Base-by-base conservation (phyloP, 441 rosid genomes). In the Euphorbia celastroides region DNA sequence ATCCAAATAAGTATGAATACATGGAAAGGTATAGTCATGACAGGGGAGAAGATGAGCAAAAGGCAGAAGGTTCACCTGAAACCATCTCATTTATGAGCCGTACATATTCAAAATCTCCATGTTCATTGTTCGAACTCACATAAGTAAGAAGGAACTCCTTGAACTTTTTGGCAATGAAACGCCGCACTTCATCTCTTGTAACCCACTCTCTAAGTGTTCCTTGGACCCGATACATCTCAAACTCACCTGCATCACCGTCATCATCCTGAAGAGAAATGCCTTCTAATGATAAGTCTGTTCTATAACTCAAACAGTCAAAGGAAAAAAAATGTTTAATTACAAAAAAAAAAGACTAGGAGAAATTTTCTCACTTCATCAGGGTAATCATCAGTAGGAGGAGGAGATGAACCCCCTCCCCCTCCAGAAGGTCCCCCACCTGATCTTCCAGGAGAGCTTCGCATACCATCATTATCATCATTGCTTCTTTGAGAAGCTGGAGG, bases 171-270 rank as follows among this genome's bases (percentile, higher is more conserved):
- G 89, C 93, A 60, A 94, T 90, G 63, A 94, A 94, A 36, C 98
- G 94, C 0, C 94, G 89, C 32, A 92, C 96, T 87, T 94, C 99
- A 67, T 89, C 97, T 75, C 98, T 84, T 26, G 93, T 90, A 70
- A 94, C 99, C 99, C 99, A 94, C 77, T 94, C 97, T 70, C 99
- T 83, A 59, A 94, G 60, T 5, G 92, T 88, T 74, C 98, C 98
- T 70, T 92, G 98, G 41, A 94, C 94, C 0, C 87, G 76, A 74
- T 94, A 94, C 98, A 92, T 89, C 80, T 88, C 97, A 77, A 84
- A 87, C 78, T 90, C 97, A 0, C 83, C 87, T 51, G 86, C 98
- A 67, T 89, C 96, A 0, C 86, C 95, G 58, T 87, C 88, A 1
- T 85, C 91, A 54, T 89, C 96, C 96, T 88, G 57, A 63, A 60